phyloP scores from a whole-genome alignment of 108 stramenopile species.

The Fistulifera solaris region DNA sequence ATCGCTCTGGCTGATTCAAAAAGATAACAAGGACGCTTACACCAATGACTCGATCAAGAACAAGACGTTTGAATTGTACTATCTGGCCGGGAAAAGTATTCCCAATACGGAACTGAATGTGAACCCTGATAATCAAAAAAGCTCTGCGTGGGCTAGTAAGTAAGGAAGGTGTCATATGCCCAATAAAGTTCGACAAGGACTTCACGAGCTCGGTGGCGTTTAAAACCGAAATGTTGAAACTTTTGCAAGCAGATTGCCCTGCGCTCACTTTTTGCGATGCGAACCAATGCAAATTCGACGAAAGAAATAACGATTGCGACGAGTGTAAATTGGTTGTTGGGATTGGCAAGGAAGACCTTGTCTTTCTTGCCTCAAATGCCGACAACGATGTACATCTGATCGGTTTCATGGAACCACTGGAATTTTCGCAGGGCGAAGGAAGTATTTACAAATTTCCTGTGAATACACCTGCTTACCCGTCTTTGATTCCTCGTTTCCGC shows the following conservation, averaged over 20 bases:
- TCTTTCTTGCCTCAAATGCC: neutral
- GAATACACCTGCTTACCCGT: neutral
- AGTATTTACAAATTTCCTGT: conserved; percentile 2
- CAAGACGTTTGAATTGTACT: neutral
- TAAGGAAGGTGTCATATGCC: neutral
- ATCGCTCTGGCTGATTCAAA: neutral
- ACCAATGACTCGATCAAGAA: neutral
- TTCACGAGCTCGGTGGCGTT: neutral
- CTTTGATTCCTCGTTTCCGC: conserved; percentile 3
- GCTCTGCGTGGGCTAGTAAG: neutral
- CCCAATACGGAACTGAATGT: neutral
- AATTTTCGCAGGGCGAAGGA: too few species aligned
- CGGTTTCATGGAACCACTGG: too few species aligned
- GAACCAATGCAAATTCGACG: neutral
- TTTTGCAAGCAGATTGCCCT: neutral
- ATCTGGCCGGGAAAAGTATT: neutral
- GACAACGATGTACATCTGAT: too few species aligned
- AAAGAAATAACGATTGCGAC: neutral
- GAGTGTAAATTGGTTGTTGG: neutral
- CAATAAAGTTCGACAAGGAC: neutral
- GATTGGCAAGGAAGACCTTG: neutral
- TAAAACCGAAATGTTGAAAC: too few species aligned
- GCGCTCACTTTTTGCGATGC: neutral
- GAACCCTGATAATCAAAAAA: neutral
- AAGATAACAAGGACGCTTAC: neutral